phyloP scores from a whole-genome alignment of 108 stramenopile species.

The Fragilaria radians region DNA sequence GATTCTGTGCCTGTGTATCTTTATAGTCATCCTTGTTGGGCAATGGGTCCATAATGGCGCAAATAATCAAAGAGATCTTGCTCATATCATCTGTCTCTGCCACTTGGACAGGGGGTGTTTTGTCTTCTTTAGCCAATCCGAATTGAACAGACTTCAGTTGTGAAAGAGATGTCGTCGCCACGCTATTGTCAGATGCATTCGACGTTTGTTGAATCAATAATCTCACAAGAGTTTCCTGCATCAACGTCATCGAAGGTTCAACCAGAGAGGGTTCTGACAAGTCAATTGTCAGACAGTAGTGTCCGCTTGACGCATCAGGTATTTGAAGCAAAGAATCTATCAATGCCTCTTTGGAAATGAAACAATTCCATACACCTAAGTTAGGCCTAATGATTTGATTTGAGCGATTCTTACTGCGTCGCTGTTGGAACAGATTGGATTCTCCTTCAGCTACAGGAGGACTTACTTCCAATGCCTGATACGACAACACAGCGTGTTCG shows the following conservation, averaged over 20 bases:
- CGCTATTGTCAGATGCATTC: constrained; percentile 11
- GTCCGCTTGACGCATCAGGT: constrained; percentile 6
- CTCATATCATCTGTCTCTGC: constrained; percentile 14
- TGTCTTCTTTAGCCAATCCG: constrained; percentile 37
- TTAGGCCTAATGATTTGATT: constrained; percentile 28
- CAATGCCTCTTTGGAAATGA: constrained; percentile 8
- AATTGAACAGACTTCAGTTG: constrained; percentile 34
- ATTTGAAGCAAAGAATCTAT: constrained; percentile 23
- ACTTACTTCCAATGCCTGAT: constrained; percentile 61
- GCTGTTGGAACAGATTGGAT: neutral
- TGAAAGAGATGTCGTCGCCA: constrained; percentile 31
- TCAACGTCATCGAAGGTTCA: constrained; percentile 25
- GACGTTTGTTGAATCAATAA: constrained; percentile 28
- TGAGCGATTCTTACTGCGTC: constrained; percentile 12
- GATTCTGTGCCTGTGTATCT: constrained; percentile 41
- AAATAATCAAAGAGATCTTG: constrained; percentile 26
- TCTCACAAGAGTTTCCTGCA: constrained; percentile 37
- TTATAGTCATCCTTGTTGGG: constrained; percentile 30
- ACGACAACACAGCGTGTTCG: constrained; percentile 36
- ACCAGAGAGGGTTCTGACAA: constrained; percentile 36
- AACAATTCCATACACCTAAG: constrained; percentile 69
- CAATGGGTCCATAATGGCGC: constrained; percentile 14
- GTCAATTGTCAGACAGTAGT: constrained; percentile 32
- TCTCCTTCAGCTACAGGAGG: constrained; percentile 9
- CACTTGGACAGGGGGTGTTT: neutral